Base-by-base conservation (phyloP, 768 basidiomycete species). In the Guyanaporus albipodus region DNA sequence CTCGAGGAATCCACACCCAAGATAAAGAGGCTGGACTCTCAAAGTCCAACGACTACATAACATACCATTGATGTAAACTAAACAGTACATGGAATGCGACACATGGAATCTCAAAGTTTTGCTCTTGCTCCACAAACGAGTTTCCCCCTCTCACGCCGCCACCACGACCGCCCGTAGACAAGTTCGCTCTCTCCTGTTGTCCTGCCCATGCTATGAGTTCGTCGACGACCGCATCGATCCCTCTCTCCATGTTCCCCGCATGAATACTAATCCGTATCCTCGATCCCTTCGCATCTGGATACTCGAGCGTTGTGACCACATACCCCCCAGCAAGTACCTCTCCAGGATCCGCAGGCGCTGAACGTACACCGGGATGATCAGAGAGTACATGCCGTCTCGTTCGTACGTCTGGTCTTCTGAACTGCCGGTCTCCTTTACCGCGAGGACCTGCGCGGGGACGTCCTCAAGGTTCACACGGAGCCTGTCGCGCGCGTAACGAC, bases 351-450 rank as follows among this genome's bases (percentile, higher is more conserved):
- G 8, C 10, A 45, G 42, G 9, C 2, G 17, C 0, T 53, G 56
- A 4, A 56, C 49, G 29, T 55, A 55, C 4, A 58, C 37, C 2
- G 56, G 57, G 2, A 58, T 55, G 39, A 58, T 18, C 4, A 53
- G 56, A 17, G 56, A 58, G 32, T 37, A 49, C 12, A 52, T 17
- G 24, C 28, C 8, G 8, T 22, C 12, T 19, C 8, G 8, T 43
- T 42, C n/a, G n/a, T n/a, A n/a, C n/a, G n/a, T n/a, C n/a, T n/a
- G n/a, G n/a, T n/a, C n/a, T n/a, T n/a, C n/a, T n/a, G n/a, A n/a
- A n/a, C n/a, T n/a, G n/a, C n/a, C n/a, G n/a, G n/a, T n/a, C n/a
- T n/a, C n/a, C n/a, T n/a, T n/a, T n/a, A n/a, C n/a, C n/a, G n/a
- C n/a, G n/a, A n/a, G 4, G 32, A 28, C 15, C 21, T 18, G 17